These are phyloP conservation scores for Nicotiana attenuata DNA, from an alignment of 257 asterid species.

Conservation along the genomic window DNA sequence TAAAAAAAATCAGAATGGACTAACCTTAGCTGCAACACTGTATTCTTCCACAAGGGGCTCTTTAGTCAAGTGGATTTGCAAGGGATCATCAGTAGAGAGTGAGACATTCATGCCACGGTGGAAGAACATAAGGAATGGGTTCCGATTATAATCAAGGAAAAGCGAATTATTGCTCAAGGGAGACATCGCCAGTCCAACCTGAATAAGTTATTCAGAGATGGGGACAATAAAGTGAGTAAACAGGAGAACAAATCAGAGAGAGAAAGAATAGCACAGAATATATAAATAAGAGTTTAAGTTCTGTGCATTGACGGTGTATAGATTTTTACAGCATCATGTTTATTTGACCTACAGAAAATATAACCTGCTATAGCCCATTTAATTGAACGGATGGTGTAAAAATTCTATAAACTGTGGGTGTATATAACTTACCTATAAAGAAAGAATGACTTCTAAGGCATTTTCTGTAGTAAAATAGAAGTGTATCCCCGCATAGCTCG, in stretches of 20 bases:
- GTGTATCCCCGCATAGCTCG: not conserved
- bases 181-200: slow-evolving; percentile 97
- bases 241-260: not conserved
- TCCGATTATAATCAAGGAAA: slow-evolving; percentile 83
- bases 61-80: slow-evolving; percentile 88
- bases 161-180: slow-evolving; percentile 95
- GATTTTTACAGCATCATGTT: no score
- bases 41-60: slow-evolving; percentile 97
- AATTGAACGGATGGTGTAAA: no score
- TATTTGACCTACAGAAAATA: no score
- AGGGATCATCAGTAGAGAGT: slow-evolving; percentile 81
- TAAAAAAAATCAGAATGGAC: slow-evolving; percentile 9
- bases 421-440: no score
- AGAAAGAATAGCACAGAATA: not conserved
- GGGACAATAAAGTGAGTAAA: not conserved
- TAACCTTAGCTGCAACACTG: slow-evolving; percentile 93
- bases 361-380: no score
- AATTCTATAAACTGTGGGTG: no score
- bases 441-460: not conserved
- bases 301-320: no score
- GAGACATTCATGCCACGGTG: slow-evolving; percentile 90
- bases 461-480: not conserved
- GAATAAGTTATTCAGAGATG: slow-evolving; percentile 19
- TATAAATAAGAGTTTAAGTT: not conserved
- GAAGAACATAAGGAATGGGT: slow-evolving; percentile 89